Evolutionary conservation across 139 green algal species (phyloP).

Genomic region (Coccomyxa sp.): DNA sequence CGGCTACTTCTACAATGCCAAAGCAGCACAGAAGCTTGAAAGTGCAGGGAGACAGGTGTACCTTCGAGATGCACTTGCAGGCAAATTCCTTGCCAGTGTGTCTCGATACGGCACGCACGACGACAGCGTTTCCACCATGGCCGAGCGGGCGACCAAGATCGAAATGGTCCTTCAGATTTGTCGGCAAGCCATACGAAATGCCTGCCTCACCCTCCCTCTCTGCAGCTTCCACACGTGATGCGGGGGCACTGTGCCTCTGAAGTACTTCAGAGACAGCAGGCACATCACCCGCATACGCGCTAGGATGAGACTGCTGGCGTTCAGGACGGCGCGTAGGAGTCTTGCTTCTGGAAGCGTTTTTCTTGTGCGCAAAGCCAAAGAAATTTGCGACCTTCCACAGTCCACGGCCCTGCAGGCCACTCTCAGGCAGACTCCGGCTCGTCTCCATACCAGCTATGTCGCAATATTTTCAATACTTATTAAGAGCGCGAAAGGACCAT

Average conservation of each 20-base stretch:
- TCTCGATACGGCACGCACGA: not conserved
- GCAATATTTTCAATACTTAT: too few relatives aligned
- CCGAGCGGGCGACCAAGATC: not conserved
- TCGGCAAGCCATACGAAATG: not conserved
- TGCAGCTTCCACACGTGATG: too few relatives aligned
- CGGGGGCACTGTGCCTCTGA: not conserved
- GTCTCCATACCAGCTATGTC: too few relatives aligned
- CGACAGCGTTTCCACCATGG: not conserved
- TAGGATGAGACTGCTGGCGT: too few relatives aligned
- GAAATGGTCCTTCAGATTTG: not conserved
- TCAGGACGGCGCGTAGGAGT: too few relatives aligned
- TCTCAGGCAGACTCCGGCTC: not conserved
- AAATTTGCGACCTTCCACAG: not conserved
- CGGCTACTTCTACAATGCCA: too few relatives aligned
- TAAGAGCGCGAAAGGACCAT: too few relatives aligned
- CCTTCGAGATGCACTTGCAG: constrained; percentile 78
- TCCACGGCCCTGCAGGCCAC: too few relatives aligned
- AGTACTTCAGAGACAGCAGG: not conserved
- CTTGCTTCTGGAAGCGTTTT: not conserved
- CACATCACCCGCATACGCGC: too few relatives aligned
- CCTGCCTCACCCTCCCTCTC: not conserved
- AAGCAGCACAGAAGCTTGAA: too few relatives aligned
- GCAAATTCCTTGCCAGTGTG: constrained; percentile 61
- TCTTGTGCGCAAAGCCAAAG: not conserved
- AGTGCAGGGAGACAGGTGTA: not conserved